Evolutionary conservation across 306 rosid genomes (phyloP).

Genomic region (Ochetophila trinervis): DNA sequence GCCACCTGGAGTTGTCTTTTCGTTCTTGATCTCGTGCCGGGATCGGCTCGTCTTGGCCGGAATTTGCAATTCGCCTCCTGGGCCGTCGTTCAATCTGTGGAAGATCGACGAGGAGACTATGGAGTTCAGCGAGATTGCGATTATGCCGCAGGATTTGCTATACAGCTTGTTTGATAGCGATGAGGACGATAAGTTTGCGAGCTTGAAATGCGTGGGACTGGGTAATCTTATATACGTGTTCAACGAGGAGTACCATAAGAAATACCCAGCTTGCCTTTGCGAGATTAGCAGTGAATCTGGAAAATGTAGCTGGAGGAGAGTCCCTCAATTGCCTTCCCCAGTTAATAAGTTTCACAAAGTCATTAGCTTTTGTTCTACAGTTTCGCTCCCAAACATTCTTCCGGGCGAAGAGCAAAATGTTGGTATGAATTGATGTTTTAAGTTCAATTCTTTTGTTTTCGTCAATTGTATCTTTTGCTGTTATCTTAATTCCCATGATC

Average conservation of each 20-base stretch:
- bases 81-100: conserved; percentile 63
- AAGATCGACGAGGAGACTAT: conserved; percentile 58
- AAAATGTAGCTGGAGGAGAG: conserved; percentile 58
- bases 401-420: conserved; percentile 28
- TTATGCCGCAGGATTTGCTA: conserved; percentile 70
- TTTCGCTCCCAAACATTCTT: conserved; percentile 50
- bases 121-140: conserved; percentile 56
- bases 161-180: conserved; percentile 64
- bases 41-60: conserved; percentile 65
- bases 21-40: conserved; percentile 60
- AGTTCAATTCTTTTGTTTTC: not conserved
- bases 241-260: conserved; percentile 64
- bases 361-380: conserved; percentile 65
- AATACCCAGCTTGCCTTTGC: conserved; percentile 78
- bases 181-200: conserved; percentile 72
- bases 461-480: not conserved
- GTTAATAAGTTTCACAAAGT: conserved; percentile 75
- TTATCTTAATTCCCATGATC: too few relatives aligned
- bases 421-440: conserved; percentile 23
- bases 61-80: conserved; percentile 44
- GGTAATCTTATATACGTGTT: conserved; percentile 76
- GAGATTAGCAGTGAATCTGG: conserved; percentile 49
- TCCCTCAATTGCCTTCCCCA: conserved; percentile 65
- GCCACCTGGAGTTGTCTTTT: conserved; percentile 66
- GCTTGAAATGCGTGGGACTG: conserved; percentile 78